These are phyloP conservation scores for Yamadazyma triangularis DNA, from an alignment of 1,139 yeast genomes.

Conservation along the genomic window DNA sequence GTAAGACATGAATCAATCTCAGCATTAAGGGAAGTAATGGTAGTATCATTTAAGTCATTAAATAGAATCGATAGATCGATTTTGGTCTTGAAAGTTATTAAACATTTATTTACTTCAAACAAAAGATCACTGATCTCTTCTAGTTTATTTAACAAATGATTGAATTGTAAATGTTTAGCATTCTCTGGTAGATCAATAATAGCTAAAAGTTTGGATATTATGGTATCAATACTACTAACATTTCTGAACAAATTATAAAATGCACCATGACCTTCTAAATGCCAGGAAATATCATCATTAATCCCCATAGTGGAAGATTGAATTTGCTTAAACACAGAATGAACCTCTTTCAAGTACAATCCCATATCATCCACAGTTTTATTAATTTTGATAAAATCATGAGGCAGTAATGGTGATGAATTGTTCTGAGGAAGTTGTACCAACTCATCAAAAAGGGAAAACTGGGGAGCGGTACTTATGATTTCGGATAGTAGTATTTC, in stretches of 20 bases:
- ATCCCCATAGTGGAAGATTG: slow-evolving; percentile 4
- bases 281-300: slow-evolving; percentile 34
- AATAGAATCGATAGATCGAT: slow-evolving; percentile 55
- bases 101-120: slow-evolving; percentile 34
- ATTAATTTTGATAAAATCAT: slow-evolving; percentile 28
- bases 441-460: slow-evolving; percentile 32
- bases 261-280: slow-evolving; percentile 43
- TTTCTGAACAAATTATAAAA: slow-evolving; percentile 34
- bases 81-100: slow-evolving; percentile 34
- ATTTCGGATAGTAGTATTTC: slow-evolving; percentile 10
- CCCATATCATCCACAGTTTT: slow-evolving; percentile 29
- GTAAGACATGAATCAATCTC: slow-evolving; percentile 49
- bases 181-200: slow-evolving; percentile 23
- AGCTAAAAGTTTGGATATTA: slow-evolving; percentile 36
- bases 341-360: slow-evolving; percentile 20
- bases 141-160: slow-evolving; percentile 19
- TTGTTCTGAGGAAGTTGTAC: slow-evolving; percentile 19
- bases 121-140: slow-evolving; percentile 36
- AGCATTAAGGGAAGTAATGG: slow-evolving; percentile 46
- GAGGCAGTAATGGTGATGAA: slow-evolving; percentile 18
- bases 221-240: slow-evolving; percentile 43
- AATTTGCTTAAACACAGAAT: slow-evolving; percentile 14
- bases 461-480: slow-evolving; percentile 17
- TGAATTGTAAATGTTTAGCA: slow-evolving; percentile 11
- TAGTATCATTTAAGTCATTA: slow-evolving; percentile 50